Conservation (phyloP, 345 rosid genomes). For the Eucalyptus brandiana region DNA sequence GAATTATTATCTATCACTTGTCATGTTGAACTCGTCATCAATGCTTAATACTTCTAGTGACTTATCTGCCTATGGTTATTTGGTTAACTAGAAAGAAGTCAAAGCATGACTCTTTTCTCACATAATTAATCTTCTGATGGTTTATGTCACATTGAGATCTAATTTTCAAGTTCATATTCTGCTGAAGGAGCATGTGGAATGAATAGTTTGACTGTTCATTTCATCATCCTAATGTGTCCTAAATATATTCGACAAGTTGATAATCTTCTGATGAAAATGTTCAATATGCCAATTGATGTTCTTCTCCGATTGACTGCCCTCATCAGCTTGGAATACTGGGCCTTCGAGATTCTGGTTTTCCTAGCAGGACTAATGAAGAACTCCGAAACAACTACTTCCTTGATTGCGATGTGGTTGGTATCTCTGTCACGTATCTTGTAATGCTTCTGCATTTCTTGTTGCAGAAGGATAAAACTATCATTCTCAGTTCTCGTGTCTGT, state of each 20-base stretch:
- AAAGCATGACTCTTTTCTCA: background rate
- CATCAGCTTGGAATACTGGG: conserved; percentile 69
- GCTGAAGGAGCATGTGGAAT: background rate
- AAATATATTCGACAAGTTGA: background rate
- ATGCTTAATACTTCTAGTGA: background rate
- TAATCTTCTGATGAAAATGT: background rate
- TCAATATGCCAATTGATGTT: background rate
- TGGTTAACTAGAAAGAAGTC: background rate
- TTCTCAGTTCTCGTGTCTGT: background rate
- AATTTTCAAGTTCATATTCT: background rate
- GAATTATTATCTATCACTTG: background rate
- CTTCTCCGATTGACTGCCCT: background rate
- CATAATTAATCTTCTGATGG: background rate
- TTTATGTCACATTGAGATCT: background rate
- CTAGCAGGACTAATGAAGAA: conserved; percentile 66
- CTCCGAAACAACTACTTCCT: conserved; percentile 39
- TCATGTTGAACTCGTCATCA: background rate
- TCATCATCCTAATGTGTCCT: background rate
- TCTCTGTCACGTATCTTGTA: background rate
- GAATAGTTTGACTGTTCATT: background rate
- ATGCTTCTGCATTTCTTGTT: background rate
- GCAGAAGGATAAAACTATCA: background rate
- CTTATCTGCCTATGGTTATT: background rate
- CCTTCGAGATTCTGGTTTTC: conserved; percentile 68
- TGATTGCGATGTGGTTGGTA: conserved; percentile 61